phyloP scores from a whole-genome alignment of 305 asterid species.

The Nicotiana rustica region DNA sequence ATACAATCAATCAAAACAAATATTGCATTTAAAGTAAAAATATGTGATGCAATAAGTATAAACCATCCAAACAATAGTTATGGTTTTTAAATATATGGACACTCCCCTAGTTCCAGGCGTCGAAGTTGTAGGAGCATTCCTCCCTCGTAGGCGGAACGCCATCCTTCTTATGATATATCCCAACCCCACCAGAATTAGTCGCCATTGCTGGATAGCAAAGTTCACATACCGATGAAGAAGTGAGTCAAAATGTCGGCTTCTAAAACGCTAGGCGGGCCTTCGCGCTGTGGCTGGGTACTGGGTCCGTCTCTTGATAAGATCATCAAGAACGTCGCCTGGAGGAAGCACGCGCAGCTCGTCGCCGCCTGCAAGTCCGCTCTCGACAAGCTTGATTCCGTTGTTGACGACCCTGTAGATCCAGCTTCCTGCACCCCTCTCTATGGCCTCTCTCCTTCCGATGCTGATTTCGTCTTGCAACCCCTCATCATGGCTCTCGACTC shows the following conservation, averaged over 20 bases:
- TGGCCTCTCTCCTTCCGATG: slow-evolving; percentile 73
- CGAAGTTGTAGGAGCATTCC: slow-evolving; percentile 13
- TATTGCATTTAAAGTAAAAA: no score
- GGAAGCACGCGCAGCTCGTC: slow-evolving; percentile 93
- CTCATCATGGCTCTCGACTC: slow-evolving; percentile 79
- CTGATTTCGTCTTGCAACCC: slow-evolving; percentile 76
- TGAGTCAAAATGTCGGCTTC: slow-evolving; percentile 37
- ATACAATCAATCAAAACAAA: no score
- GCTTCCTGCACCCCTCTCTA: slow-evolving; percentile 82
- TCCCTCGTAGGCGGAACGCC: slow-evolving; percentile 1
- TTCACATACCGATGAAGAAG: slow-evolving; percentile 13
- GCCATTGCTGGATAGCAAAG: slow-evolving; percentile 8
- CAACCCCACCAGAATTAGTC: not conserved
- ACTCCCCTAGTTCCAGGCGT: not conserved
- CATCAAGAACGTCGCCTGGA: slow-evolving; percentile 95
- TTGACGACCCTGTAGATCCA: slow-evolving; percentile 72
- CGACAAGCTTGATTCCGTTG: slow-evolving; percentile 81
- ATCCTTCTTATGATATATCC: not conserved
- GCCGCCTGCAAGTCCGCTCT: slow-evolving; percentile 88
- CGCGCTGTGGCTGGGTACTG: slow-evolving; percentile 93
- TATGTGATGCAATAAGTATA: no score
- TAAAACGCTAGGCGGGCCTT: slow-evolving; percentile 90
- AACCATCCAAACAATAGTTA: no score
- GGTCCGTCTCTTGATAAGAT: slow-evolving; percentile 99
- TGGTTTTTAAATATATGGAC: no score